Conservation (phyloP, 441 rosid species). For the Gossypium lobatum region DNA sequence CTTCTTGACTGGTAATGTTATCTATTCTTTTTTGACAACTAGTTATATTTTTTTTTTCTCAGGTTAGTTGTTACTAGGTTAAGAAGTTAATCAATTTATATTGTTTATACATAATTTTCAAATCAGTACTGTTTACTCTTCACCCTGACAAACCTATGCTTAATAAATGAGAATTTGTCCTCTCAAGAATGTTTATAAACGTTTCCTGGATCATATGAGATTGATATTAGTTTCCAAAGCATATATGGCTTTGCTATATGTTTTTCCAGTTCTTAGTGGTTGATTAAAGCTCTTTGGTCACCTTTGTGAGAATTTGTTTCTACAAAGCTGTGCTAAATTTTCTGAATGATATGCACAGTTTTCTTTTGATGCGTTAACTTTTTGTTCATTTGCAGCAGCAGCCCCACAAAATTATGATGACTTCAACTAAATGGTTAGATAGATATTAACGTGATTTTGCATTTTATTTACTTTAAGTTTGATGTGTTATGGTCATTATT, state of each 20-base stretch:
- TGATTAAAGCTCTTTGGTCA: background rate
- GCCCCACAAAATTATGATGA: background rate
- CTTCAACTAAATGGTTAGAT: background rate
- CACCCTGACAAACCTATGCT: background rate
- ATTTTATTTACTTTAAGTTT: background rate
- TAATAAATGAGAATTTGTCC: background rate
- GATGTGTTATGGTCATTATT: background rate
- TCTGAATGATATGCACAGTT: background rate
- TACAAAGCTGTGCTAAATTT: background rate
- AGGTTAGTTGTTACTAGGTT: too few species aligned
- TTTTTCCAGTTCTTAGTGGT: background rate
- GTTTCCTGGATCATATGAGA: background rate
- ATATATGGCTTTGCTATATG: background rate
- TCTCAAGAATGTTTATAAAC: background rate
- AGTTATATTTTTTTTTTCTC: background rate
- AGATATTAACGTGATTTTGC: background rate
- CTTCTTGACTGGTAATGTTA: conserved; percentile 64
- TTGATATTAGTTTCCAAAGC: background rate
- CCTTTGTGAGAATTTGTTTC: background rate
- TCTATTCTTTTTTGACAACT: background rate
- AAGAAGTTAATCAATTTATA: background rate
- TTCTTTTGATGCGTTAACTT: background rate
- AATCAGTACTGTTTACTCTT: background rate
- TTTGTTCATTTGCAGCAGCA: too few species aligned
- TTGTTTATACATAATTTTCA: background rate